Evolutionary conservation across 306 rosid genomes (phyloP), one percentile per base, ranked within the genome.

Genomic region (Quercus parvula): DNA sequence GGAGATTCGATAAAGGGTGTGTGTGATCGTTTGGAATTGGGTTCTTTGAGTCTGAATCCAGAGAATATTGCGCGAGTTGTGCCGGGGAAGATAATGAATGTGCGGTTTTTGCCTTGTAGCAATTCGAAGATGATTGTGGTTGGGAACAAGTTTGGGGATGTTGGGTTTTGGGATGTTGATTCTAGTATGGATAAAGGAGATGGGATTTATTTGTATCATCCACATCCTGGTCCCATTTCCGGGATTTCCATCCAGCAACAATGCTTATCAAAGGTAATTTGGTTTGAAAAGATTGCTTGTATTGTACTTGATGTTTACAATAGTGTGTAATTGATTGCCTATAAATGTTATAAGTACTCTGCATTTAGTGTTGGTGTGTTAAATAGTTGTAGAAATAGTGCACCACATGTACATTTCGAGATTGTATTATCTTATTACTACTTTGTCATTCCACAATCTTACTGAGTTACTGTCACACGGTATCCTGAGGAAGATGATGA

Each of bases 141-240:
- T 1, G 99, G 94, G 66, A 90, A 84, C 80, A 89, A 84, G 87
- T 77, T 46, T 74, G 99, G 99, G 69, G 82, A 95, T 81, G 8
- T 92, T 84, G 97, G 93, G 52, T 92, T 95, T 73, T 92, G 97
- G 98, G 78, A 85, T 82, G 79, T 87, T 46, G 92, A 79, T 82
- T 74, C 51, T 38, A 67, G 41, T 61, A 55, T 5, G 19, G 88
- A 84, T 67, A 80, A 74, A 30, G 84, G 79, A 56, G 79, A 59
- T 44, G 86, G 86, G 19, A 4, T 90, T 63, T 82, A 87, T 79
- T 75, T 87, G 66, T 95, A 91, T 84, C 87, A 31, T 35, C 92
- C 97, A 24, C 98, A 95, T 73, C 33, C 80, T 1, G 92, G 92
- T 58, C 89, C 94, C 30, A 79, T 95, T 78, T 93, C 91, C 0